These are phyloP conservation scores for Tulasnella sp. DNA, from an alignment of 768 basidiomycete genomes.

Conservation along the genomic window DNA sequence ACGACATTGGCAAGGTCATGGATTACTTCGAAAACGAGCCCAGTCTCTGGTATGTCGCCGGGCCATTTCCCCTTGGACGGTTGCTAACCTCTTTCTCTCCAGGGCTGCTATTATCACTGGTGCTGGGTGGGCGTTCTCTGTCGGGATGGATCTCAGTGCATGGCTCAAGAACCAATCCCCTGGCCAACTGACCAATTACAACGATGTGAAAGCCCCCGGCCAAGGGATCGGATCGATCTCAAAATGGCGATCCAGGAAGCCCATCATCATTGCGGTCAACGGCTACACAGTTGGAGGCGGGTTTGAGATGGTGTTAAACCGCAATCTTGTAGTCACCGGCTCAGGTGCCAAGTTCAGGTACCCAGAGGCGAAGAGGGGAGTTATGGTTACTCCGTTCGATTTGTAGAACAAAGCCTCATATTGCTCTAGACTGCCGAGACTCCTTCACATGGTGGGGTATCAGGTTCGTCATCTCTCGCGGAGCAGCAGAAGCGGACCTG, in stretches of 20 bases:
- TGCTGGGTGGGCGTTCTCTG: slow-evolving; percentile 72
- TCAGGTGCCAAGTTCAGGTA: slow-evolving; percentile 70
- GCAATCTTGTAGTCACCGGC: slow-evolving; percentile 73
- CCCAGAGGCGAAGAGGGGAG: slow-evolving; percentile 79
- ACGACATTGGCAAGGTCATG: slow-evolving; percentile 57
- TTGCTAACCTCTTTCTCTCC: slow-evolving; percentile 16
- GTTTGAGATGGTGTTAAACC: slow-evolving; percentile 70
- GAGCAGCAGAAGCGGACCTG: not conserved
- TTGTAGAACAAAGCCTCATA: slow-evolving; percentile 23
- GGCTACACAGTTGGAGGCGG: slow-evolving; percentile 75
- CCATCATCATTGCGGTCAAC: slow-evolving; percentile 78
- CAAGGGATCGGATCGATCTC: slow-evolving; percentile 78
- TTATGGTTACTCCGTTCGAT: slow-evolving; percentile 53
- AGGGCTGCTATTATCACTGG: slow-evolving; percentile 81
- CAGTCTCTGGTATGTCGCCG: slow-evolving; percentile 61
- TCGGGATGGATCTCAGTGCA: slow-evolving; percentile 78
- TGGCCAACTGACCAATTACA: slow-evolving; percentile 45
- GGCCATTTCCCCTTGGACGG: slow-evolving; percentile 23
- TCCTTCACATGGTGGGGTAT: slow-evolving; percentile 68
- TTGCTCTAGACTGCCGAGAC: slow-evolving; percentile 61
- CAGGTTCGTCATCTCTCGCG: slow-evolving; percentile 54
- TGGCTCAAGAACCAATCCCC: slow-evolving; percentile 61
- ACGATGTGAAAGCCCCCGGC: slow-evolving; percentile 46
- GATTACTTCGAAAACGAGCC: slow-evolving; percentile 78
- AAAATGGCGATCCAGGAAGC: slow-evolving; percentile 66